These are phyloP conservation scores for Boletus patriciae DNA, from an alignment of 768 basidiomycete species.

Conservation along the genomic window DNA sequence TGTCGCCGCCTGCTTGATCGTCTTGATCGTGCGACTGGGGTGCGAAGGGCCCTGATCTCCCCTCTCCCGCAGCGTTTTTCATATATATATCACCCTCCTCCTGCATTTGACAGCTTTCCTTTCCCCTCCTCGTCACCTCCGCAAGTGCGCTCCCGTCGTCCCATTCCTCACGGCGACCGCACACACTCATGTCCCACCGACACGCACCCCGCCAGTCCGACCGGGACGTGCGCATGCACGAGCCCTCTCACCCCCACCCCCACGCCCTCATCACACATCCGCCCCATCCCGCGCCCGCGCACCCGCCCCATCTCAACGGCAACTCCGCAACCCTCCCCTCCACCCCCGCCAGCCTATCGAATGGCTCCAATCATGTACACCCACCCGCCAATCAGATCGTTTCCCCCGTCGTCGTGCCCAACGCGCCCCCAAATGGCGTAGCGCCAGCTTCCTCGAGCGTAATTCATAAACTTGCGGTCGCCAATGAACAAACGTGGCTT, in stretches of 20 bases:
- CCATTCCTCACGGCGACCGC: slow-evolving; percentile 24
- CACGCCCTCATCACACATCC: slow-evolving; percentile 45
- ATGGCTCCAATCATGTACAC: slow-evolving; percentile 42
- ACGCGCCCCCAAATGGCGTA: slow-evolving; percentile 27
- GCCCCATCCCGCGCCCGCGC: slow-evolving; percentile 32
- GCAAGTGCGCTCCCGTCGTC: slow-evolving; percentile 28
- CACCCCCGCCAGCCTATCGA: slow-evolving; percentile 44
- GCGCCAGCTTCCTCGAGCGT: slow-evolving; percentile 37
- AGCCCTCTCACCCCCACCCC: slow-evolving; percentile 46
- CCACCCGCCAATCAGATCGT: slow-evolving; percentile 40
- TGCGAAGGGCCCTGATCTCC: slow-evolving; percentile 44
- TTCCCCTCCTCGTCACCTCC: slow-evolving; percentile 44
- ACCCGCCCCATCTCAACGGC: slow-evolving; percentile 57
- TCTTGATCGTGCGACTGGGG: slow-evolving; percentile 64
- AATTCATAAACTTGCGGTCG: slow-evolving; percentile 75
- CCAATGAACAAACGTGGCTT: slow-evolving; percentile 96
- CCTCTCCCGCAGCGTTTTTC: slow-evolving; percentile 39
- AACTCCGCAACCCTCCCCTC: slow-evolving; percentile 41
- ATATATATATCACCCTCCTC: slow-evolving; percentile 60
- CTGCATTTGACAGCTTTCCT: slow-evolving; percentile 45
- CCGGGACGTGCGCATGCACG: slow-evolving; percentile 64
- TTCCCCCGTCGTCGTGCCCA: slow-evolving; percentile 49
- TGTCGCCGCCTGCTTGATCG: slow-evolving; percentile 47
- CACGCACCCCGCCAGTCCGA: slow-evolving; percentile 60
- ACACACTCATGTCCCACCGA: slow-evolving; percentile 53